Evolutionary conservation across 1,139 yeast species (phyloP).

Genomic region (Pichia inconspicua): DNA sequence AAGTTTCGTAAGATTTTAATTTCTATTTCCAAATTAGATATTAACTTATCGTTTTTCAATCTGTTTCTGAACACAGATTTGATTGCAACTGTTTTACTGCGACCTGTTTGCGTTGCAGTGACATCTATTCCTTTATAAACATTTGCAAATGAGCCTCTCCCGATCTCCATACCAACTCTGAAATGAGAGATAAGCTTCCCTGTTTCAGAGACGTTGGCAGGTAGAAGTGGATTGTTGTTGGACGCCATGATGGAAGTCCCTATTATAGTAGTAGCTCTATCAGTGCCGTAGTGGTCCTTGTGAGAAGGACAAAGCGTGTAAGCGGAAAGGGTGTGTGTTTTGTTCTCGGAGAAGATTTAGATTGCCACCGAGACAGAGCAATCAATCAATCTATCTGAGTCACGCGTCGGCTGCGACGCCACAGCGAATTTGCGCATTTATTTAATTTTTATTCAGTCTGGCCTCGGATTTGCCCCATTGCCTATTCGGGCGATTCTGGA

Average conservation of each 20-base stretch:
- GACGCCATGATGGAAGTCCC: conserved; percentile 1
- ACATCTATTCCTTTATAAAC: conserved; percentile 64
- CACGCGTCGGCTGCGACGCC: too few relatives aligned
- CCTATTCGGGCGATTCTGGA: not conserved
- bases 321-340: not conserved
- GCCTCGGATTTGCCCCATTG: not conserved
- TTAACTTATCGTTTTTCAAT: conserved; percentile 72
- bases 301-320: too few relatives aligned
- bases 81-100: conserved; percentile 64
- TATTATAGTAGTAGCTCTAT: not conserved
- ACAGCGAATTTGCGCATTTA: too few relatives aligned
- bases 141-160: conserved; percentile 91
- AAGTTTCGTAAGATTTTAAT: conserved; percentile 75
- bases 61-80: conserved; percentile 81
- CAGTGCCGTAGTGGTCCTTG: not conserved
- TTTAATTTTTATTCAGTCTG: too few relatives aligned
- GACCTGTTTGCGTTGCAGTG: conserved; percentile 30
- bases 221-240: conserved; percentile 3
- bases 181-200: conserved; percentile 35
- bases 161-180: conserved; percentile 67
- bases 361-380: not conserved
- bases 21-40: conserved; percentile 88
- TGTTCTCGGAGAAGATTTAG: not conserved
- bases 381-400: too few relatives aligned
- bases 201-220: conserved; percentile 7